Conservation (phyloP, 129 eudicot genomes). For the Oenanthe sinensis region DNA sequence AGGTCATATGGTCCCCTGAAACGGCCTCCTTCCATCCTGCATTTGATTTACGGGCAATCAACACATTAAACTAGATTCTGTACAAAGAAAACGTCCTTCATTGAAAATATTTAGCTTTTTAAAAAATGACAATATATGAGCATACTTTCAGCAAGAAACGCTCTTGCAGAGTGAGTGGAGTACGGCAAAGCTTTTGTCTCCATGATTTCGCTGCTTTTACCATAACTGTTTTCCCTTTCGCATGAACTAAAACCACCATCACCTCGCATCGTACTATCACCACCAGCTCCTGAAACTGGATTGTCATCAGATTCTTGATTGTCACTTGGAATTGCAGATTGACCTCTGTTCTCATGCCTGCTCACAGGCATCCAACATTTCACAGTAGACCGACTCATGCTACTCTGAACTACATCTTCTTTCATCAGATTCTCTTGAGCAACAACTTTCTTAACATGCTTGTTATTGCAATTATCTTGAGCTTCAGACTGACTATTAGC, state of each 20-base stretch:
- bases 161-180: constrained; percentile 44
- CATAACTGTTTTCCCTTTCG: constrained; percentile 19
- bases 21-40: constrained; percentile 86
- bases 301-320: constrained; percentile 27
- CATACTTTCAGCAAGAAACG: constrained; percentile 66
- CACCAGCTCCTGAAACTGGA: constrained; percentile 16
- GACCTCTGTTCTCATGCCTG: constrained; percentile 27
- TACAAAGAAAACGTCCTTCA: not conserved
- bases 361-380: constrained; percentile 34
- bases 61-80: not conserved
- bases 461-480: constrained; percentile 17
- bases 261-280: constrained; percentile 18
- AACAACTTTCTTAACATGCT: constrained; percentile 16
- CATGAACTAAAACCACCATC: constrained; percentile 20
- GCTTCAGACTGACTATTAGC: constrained; percentile 21
- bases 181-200: constrained; percentile 18
- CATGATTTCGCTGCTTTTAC: constrained; percentile 11
- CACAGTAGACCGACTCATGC: constrained; percentile 22
- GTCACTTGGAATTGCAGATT: constrained; percentile 20
- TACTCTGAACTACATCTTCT: constrained; percentile 19
- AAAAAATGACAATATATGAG: not conserved
- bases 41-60: constrained; percentile 5
- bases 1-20: constrained; percentile 54
- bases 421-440: constrained; percentile 19
- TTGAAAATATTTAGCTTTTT: not conserved